Conservation (phyloP, 208 protist genomes). For the Trypanosomatidae sp. region DNA sequence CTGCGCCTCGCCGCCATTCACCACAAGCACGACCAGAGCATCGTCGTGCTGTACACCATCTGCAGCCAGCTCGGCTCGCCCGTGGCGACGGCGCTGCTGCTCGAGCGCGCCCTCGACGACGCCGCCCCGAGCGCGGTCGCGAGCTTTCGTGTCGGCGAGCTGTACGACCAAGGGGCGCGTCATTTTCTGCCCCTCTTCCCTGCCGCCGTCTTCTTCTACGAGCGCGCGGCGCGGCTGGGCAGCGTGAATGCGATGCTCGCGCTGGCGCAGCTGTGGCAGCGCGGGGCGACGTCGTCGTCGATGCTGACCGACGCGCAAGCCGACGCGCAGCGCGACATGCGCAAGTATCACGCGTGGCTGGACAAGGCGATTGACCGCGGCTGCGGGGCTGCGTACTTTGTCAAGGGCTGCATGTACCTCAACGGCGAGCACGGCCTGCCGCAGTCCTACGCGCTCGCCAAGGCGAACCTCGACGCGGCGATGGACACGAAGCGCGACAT, state of each 20-base stretch:
- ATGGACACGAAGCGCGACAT: conserved; percentile 46
- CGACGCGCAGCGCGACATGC: conserved; percentile 38
- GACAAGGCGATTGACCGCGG: conserved; percentile 72
- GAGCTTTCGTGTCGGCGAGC: conserved; percentile 71
- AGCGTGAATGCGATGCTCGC: conserved; percentile 75
- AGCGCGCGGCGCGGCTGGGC: conserved; percentile 72
- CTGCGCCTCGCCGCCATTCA: conserved; percentile 81
- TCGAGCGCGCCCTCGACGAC: conserved; percentile 67
- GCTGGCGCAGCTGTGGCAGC: conserved; percentile 72
- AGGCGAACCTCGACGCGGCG: conserved; percentile 59
- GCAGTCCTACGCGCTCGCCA: conserved; percentile 58
- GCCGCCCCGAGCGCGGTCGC: conserved; percentile 28
- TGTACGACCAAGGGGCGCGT: conserved; percentile 71
- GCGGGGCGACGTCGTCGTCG: conserved; percentile 46
- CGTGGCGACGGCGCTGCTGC: conserved; percentile 49
- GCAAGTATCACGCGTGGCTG: conserved; percentile 78
- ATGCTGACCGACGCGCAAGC: conserved; percentile 59
- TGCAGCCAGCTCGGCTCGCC: conserved; percentile 65
- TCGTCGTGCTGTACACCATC: conserved; percentile 62
- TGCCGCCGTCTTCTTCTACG: conserved; percentile 79
- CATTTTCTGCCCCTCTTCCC: conserved; percentile 82
- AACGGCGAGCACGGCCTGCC: conserved; percentile 66
- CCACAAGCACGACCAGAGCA: conserved; percentile 75
- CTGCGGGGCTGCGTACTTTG: conserved; percentile 77
- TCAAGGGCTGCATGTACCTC: conserved; percentile 74